A percentile compares a stretch with the other conserved stretches of the same genome.
phyloP scores from a whole-genome alignment of 2,329 filamentous ascomycete species.

The Furcasterigmium sp. region DNA sequence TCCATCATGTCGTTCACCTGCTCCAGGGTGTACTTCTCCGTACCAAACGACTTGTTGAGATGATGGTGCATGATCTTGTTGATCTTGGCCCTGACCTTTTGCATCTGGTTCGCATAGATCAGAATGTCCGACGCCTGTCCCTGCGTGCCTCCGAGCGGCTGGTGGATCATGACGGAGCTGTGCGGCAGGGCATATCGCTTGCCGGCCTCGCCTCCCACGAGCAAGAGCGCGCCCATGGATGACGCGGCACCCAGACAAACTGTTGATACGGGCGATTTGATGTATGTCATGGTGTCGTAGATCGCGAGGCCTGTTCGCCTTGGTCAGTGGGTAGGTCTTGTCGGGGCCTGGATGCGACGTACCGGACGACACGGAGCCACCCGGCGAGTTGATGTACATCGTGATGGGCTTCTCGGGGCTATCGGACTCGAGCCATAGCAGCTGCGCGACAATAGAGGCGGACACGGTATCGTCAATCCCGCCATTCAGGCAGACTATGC shows the following conservation, averaged over 20 bases:
- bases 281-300: constrained; percentile 99
- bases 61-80: constrained; percentile 88
- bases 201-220: constrained; percentile 79
- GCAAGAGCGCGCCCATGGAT: constrained; percentile 86
- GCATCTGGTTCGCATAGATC: constrained; percentile 95
- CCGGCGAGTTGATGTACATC: constrained; percentile 96
- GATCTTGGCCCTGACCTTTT: constrained; percentile 76
- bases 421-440: constrained; percentile 97
- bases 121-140: constrained; percentile 76
- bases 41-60: constrained; percentile 68
- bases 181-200: constrained; percentile 90
- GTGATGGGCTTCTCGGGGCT: constrained; percentile 91
- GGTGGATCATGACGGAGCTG: constrained; percentile 93
- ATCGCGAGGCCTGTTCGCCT: constrained; percentile 63
- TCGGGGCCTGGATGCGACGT: no score
- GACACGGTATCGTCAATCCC: constrained; percentile 85
- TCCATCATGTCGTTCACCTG: constrained; percentile 96
- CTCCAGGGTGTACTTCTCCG: constrained; percentile 72
- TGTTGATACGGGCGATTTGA: constrained; percentile 85
- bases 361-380: constrained; percentile 78
- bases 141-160: constrained; percentile 72
- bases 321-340: not conserved
- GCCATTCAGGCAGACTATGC: constrained; percentile 91
- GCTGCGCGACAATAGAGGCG: constrained; percentile 90
- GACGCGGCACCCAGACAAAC: constrained; percentile 94